Percentiles rank a stretch among this genome's conserved stretches.
These are phyloP conservation scores for Tanozyma kutaoensis DNA, from an alignment of 805 yeast genomes.

Conservation along the genomic window DNA sequence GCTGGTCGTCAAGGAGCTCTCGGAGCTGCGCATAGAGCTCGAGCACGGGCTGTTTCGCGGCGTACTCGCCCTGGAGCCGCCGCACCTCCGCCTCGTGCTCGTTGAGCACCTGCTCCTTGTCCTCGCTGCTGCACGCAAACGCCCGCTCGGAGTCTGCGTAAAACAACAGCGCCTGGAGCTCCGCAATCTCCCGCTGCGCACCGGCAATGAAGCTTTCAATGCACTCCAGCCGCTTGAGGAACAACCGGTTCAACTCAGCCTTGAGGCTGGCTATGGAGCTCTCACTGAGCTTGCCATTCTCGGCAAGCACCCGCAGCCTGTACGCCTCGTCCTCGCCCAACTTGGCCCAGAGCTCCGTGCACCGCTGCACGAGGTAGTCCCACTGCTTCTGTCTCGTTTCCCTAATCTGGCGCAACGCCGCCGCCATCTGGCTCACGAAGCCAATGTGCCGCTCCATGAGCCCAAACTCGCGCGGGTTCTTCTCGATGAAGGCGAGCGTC, in stretches of 20 bases:
- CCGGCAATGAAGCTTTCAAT: conserved; percentile 58
- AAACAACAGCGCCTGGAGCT: conserved; percentile 49
- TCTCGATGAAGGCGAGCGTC: conserved; percentile 19
- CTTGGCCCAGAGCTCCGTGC: conserved; percentile 42
- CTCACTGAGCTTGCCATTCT: conserved; percentile 34
- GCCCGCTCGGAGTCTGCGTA: conserved; percentile 33
- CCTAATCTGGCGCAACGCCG: conserved; percentile 18
- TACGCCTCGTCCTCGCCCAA: conserved; percentile 33
- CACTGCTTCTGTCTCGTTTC: conserved; percentile 21
- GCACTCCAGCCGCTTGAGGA: conserved; percentile 44
- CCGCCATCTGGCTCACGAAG: conserved; percentile 16
- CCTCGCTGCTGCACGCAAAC: conserved; percentile 33
- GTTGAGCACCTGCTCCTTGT: conserved; percentile 47
- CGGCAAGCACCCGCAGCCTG: conserved; percentile 27
- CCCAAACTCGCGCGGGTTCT: conserved; percentile 27
- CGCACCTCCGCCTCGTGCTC: conserved; percentile 53
- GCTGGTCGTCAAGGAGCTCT: conserved; percentile 45
- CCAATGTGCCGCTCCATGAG: conserved; percentile 19
- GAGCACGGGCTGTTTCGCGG: conserved; percentile 41
- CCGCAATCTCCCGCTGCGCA: conserved; percentile 43
- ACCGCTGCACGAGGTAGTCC: conserved; percentile 21
- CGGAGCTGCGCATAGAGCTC: conserved; percentile 41
- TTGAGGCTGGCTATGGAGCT: conserved; percentile 36
- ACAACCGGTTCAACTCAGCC: conserved; percentile 43
- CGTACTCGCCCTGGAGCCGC: conserved; percentile 34